These are phyloP conservation scores for Tricholoma matsutake DNA, from an alignment of 768 basidiomycete genomes.

Conservation along the genomic window DNA sequence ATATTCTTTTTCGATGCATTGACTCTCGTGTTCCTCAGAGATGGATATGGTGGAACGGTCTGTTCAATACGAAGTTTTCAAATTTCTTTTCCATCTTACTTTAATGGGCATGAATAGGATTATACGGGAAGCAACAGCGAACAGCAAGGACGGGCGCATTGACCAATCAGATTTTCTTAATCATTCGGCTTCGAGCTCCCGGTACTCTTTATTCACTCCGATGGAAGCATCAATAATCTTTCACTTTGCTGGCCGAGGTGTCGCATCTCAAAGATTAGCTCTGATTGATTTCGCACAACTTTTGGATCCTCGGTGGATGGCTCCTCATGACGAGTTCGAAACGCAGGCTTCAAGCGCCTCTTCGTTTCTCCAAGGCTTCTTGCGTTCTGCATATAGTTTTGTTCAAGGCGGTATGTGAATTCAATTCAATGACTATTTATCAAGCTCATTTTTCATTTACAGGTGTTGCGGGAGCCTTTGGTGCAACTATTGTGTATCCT, in stretches of 20 bases:
- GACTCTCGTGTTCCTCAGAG: slow-evolving; percentile 40
- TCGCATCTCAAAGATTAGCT: slow-evolving; percentile 65
- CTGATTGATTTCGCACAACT: slow-evolving; percentile 91
- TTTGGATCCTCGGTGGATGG: slow-evolving; percentile 85
- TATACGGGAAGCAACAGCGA: slow-evolving; percentile 85
- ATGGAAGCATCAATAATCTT: slow-evolving; percentile 99
- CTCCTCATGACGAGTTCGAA: slow-evolving; percentile 57
- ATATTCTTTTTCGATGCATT: not conserved
- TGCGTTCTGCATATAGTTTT: slow-evolving; percentile 83
- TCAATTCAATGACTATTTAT: not conserved
- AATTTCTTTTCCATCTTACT: slow-evolving; percentile 4
- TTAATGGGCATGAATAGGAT: slow-evolving; percentile 44
- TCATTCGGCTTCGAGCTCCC: slow-evolving; percentile 78
- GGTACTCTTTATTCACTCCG: slow-evolving; percentile 94
- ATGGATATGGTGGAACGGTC: slow-evolving; percentile 97
- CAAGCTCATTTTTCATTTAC: slow-evolving; percentile 16
- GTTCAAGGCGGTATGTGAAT: slow-evolving; percentile 65
- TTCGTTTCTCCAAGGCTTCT: slow-evolving; percentile 53
- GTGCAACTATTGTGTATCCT: slow-evolving; percentile 97
- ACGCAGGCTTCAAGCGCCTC: slow-evolving; percentile 25
- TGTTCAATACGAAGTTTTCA: slow-evolving; percentile 9
- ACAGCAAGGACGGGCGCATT: slow-evolving; percentile 94
- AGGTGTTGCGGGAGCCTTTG: slow-evolving; percentile 91
- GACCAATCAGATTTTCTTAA: slow-evolving; percentile 95
- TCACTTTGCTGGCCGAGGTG: slow-evolving; percentile 91